Percentiles rank a stretch among this genome's conserved stretches.
These are phyloP conservation scores for Lepraria neglecta DNA, from an alignment of 495 filamentous ascomycete genomes.

Conservation along the genomic window DNA sequence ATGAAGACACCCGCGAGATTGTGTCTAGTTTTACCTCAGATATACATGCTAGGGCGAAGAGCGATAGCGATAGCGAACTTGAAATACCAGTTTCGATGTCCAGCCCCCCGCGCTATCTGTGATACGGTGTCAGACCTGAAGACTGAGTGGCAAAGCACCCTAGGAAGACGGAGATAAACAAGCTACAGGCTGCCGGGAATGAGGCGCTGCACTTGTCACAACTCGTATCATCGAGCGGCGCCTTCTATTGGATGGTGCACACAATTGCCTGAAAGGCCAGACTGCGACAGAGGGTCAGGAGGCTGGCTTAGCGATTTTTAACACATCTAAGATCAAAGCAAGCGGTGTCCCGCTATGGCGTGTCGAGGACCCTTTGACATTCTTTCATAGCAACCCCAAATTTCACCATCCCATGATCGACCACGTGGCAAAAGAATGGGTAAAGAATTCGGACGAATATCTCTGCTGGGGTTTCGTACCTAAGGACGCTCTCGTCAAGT, in stretches of 20 bases:
- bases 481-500: not conserved
- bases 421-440: not conserved
- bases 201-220: not conserved
- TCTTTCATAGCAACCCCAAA: not conserved
- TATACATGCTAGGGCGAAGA: no score
- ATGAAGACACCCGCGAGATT: no score
- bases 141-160: not conserved
- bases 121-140: not conserved
- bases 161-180: not conserved
- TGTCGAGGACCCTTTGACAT: not conserved
- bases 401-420: not conserved
- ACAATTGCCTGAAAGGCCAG: not conserved
- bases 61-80: no score
- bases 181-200: not conserved
- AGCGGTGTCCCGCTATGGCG: not conserved
- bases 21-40: no score
- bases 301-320: not conserved
- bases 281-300: not conserved
- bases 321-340: not conserved
- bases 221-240: not conserved
- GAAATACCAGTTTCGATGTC: no score
- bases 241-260: not conserved
- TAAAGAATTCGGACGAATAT: not conserved
- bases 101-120: no score
- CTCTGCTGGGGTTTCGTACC: not conserved